These are phyloP conservation scores for Hydnomerulius pinastri DNA, from an alignment of 768 basidiomycete genomes.

Conservation along the genomic window DNA sequence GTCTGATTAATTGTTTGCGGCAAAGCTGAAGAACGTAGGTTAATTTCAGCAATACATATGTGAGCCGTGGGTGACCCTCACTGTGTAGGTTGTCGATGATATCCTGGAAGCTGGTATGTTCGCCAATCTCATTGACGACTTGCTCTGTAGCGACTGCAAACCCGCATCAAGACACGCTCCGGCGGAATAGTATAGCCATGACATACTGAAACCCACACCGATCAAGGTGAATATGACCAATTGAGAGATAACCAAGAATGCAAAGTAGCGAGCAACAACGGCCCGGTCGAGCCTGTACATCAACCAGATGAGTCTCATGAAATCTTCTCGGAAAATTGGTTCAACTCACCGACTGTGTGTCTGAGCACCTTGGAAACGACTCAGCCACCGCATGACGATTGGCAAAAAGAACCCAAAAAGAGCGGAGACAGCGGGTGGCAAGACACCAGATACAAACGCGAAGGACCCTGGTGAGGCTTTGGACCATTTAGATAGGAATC, in stretches of 20 bases:
- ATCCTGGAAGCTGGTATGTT: slow-evolving; percentile 44
- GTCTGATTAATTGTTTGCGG: slow-evolving; percentile 78
- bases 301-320: not conserved
- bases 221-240: slow-evolving; percentile 93
- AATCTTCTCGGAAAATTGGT: not conserved
- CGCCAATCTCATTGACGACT: slow-evolving; percentile 49
- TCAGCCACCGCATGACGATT: slow-evolving; percentile 84
- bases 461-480: slow-evolving; percentile 65
- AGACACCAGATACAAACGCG: slow-evolving; percentile 86
- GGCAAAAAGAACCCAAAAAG: slow-evolving; percentile 91
- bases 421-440: slow-evolving; percentile 87
- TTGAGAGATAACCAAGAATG: slow-evolving; percentile 93
- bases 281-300: slow-evolving; percentile 82
- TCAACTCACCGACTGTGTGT: slow-evolving; percentile 30
- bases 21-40: slow-evolving; percentile 48
- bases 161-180: not conserved
- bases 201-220: slow-evolving; percentile 83
- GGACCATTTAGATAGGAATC: slow-evolving; percentile 76
- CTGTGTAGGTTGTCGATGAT: slow-evolving; percentile 50
- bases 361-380: slow-evolving; percentile 62
- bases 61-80: slow-evolving; percentile 19
- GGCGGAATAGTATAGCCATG: not conserved
- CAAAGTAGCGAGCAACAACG: slow-evolving; percentile 89
- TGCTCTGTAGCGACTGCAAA: slow-evolving; percentile 35
- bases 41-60: slow-evolving; percentile 1